Conservation (phyloP, 2,329 filamentous ascomycete species). For the Lomentospora prolificans region DNA sequence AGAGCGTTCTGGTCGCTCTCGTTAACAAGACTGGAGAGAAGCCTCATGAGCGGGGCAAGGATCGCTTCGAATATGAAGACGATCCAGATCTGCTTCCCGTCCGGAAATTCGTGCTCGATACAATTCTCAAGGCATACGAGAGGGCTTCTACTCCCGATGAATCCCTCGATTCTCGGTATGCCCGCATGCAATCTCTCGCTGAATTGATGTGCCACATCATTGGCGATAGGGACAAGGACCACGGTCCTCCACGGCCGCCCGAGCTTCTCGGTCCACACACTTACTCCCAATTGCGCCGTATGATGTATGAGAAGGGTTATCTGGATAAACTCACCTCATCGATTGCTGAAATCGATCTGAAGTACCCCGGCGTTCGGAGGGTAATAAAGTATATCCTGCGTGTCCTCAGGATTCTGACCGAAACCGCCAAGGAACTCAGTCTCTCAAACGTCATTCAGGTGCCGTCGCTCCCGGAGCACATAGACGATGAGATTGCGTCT, state of each 20-base stretch:
- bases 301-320: constrained; percentile 99
- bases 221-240: constrained; percentile 62
- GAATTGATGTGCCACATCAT: constrained; percentile 93
- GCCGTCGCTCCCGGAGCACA: constrained; percentile 52
- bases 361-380: constrained; percentile 84
- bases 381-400: constrained; percentile 94
- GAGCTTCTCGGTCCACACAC: constrained; percentile 41
- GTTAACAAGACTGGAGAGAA: constrained; percentile 82
- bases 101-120: constrained; percentile 89
- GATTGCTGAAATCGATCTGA: constrained; percentile 90
- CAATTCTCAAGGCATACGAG: constrained; percentile 83
- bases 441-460: constrained; percentile 66
- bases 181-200: constrained; percentile 74
- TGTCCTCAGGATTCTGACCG: constrained; percentile 77
- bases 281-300: constrained; percentile 74
- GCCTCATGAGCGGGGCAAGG: constrained; percentile 44
- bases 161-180: constrained; percentile 74
- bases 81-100: constrained; percentile 84
- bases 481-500: constrained; percentile 81
- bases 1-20: constrained; percentile 75
- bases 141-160: constrained; percentile 74
- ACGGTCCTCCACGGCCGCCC: constrained; percentile 30
- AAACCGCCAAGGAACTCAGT: constrained; percentile 78
- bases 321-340: constrained; percentile 80
- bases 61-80: constrained; percentile 59